Evolutionary conservation across 495 filamentous ascomycete species (phyloP).

Genomic region (Neurospora discreta): DNA sequence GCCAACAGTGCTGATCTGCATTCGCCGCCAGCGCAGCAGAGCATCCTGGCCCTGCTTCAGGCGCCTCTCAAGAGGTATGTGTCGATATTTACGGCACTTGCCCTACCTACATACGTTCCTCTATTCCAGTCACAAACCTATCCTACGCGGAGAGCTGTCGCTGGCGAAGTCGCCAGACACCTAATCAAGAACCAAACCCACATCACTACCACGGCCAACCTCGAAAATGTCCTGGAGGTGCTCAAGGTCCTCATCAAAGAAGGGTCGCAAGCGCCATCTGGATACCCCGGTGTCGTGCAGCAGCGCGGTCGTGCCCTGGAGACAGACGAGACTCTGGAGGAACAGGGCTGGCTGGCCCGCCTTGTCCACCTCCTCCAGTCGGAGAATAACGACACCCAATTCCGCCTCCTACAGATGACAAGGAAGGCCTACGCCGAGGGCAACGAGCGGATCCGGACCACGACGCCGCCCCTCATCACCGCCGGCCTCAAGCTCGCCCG

Average conservation of each 20-base stretch:
- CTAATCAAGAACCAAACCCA: conserved; percentile 68
- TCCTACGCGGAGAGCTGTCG: conserved; percentile 79
- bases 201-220: conserved; percentile 63
- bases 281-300: conserved; percentile 72
- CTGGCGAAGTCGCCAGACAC: conserved; percentile 70
- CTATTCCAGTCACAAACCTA: conserved; percentile 89
- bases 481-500: conserved; percentile 80
- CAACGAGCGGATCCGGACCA: conserved; percentile 90
- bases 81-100: conserved; percentile 86
- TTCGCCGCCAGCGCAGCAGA: conserved; percentile 74
- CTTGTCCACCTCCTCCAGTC: conserved; percentile 79
- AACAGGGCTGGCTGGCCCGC: conserved; percentile 91
- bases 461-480: conserved; percentile 87
- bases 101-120: conserved; percentile 82
- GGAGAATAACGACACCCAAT: conserved; percentile 82
- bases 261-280: conserved; percentile 70
- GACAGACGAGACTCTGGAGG: conserved; percentile 93
- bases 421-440: conserved; percentile 84
- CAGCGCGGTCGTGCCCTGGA: conserved; percentile 49
- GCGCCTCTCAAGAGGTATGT: conserved; percentile 81
- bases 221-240: conserved; percentile 82
- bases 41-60: conserved; percentile 76
- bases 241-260: conserved; percentile 87
- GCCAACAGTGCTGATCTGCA: conserved; percentile 91
- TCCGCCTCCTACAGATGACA: conserved; percentile 83